These are phyloP conservation scores for Endogone sp. DNA, from an alignment of 192 early-diverging fungal species.

Conservation along the genomic window DNA sequence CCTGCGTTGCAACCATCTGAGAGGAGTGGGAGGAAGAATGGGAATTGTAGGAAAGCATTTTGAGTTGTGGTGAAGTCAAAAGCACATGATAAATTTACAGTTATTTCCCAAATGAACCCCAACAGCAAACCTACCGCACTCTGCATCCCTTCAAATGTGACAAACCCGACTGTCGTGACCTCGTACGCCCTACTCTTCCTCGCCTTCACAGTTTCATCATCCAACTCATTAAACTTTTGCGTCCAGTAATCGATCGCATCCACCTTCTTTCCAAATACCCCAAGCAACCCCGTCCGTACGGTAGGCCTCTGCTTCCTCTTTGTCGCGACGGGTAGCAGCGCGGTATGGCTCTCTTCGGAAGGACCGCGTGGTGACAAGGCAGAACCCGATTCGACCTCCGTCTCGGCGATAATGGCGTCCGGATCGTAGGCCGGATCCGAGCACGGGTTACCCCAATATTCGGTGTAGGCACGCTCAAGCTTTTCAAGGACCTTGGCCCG, in stretches of 20 bases:
- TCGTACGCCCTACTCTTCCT: constrained; percentile 34
- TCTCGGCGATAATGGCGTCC: constrained; percentile 29
- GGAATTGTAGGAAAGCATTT: not conserved
- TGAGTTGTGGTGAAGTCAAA: not conserved
- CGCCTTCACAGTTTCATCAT: constrained; percentile 46
- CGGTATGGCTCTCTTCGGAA: not conserved
- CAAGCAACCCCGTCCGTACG: constrained; percentile 35
- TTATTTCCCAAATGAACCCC: not conserved
- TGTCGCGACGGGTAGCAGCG: not conserved
- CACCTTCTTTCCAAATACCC: constrained; percentile 51
- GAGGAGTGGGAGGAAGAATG: not conserved
- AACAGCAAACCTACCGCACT: constrained; percentile 50
- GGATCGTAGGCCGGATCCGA: constrained; percentile 59
- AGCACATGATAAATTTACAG: constrained; percentile 1
- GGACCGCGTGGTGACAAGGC: constrained; percentile 1
- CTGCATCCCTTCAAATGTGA: constrained; percentile 72
- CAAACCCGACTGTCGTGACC: constrained; percentile 64
- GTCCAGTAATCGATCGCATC: constrained; percentile 67
- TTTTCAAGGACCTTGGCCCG: constrained; percentile 47
- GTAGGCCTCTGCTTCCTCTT: constrained; percentile 30
- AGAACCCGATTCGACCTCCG: constrained; percentile 17
- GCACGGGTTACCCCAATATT: constrained; percentile 71
- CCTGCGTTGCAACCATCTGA: constrained; percentile 62
- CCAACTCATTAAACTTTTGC: constrained; percentile 46
- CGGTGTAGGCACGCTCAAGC: constrained; percentile 52